phyloP scores from a whole-genome alignment of 805 yeast species.

The Metschnikowia noctiluminum region DNA sequence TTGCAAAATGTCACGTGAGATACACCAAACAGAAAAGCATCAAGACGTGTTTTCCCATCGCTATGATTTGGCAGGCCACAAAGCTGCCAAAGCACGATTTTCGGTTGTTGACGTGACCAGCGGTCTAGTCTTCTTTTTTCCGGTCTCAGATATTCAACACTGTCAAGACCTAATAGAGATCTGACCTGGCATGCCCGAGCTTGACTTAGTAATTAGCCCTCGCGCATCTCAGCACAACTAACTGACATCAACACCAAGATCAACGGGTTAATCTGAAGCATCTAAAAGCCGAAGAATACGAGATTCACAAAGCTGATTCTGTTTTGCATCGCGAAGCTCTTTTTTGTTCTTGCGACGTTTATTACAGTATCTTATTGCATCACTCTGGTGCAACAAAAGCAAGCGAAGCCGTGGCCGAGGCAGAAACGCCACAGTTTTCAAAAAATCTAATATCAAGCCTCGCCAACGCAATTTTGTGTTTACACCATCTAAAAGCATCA shows the following conservation, averaged over 20 bases:
- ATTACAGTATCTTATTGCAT: slow-evolving; percentile 1
- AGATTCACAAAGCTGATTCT: too few species aligned
- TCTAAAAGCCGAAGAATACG: neutral
- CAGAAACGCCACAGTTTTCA: slow-evolving; percentile 9
- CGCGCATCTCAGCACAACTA: too few species aligned
- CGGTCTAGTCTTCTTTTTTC: too few species aligned
- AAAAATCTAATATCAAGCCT: neutral
- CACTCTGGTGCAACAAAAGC: slow-evolving; percentile 5
- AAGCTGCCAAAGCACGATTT: neutral
- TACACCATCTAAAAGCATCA: neutral
- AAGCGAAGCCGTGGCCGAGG: neutral
- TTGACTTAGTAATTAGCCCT: too few species aligned
- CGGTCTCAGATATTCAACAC: too few species aligned
- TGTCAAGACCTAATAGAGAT: too few species aligned
- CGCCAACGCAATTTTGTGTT: neutral
- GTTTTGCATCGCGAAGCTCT: too few species aligned
- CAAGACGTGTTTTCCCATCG: neutral
- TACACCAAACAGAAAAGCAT: slow-evolving; percentile 7
- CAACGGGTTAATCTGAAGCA: too few species aligned
- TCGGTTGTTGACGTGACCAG: neutral
- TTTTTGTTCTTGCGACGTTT: too few species aligned
- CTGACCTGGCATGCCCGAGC: too few species aligned
- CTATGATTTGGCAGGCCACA: neutral
- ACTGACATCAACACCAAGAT: neutral
- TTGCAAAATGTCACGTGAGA: slow-evolving; percentile 21